Percentiles rank a stretch among this genome's conserved stretches.
Evolutionary conservation across 2,329 filamentous ascomycete genomes (phyloP).

Genomic region (Xylaria sp.): DNA sequence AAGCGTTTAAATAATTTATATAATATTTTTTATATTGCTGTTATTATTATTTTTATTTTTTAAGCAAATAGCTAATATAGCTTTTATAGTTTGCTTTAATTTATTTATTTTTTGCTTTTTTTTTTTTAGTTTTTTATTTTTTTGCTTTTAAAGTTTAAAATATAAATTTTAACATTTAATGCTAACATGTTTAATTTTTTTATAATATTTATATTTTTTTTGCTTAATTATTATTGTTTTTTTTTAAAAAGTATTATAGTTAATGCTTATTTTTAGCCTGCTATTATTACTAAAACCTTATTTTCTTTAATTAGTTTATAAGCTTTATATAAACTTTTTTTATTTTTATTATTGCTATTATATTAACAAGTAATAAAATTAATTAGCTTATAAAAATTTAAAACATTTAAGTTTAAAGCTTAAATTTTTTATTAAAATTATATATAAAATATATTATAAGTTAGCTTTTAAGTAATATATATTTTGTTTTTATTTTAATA

Average conservation of each 20-base stretch:
- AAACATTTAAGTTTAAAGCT: slow-evolving; percentile 1
- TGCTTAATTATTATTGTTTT: neutral
- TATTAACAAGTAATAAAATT: neutral
- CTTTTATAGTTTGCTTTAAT: neutral
- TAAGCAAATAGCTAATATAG: neutral
- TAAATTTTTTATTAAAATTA: slow-evolving; percentile 2
- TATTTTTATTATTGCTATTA: neutral
- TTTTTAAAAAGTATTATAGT: neutral
- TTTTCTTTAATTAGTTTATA: neutral
- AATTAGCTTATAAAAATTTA: neutral
- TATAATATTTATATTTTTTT: neutral
- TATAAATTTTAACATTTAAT: neutral
- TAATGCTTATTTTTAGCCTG: neutral
- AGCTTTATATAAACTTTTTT: slow-evolving; percentile 2
- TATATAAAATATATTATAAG: neutral
- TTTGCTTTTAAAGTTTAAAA: neutral
- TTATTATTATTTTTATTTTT: neutral
- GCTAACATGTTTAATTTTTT: neutral
- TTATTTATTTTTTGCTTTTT: slow-evolving; percentile 9
- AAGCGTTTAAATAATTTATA: slow-evolving; percentile 13
- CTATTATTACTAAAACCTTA: neutral
- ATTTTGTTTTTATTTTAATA: neutral
- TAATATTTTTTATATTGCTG: neutral
- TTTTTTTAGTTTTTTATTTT: slow-evolving; percentile 3
- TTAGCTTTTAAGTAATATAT: neutral